These are phyloP conservation scores for Leccinellum rugosiceps DNA, from an alignment of 768 basidiomycete species.

Conservation along the genomic window DNA sequence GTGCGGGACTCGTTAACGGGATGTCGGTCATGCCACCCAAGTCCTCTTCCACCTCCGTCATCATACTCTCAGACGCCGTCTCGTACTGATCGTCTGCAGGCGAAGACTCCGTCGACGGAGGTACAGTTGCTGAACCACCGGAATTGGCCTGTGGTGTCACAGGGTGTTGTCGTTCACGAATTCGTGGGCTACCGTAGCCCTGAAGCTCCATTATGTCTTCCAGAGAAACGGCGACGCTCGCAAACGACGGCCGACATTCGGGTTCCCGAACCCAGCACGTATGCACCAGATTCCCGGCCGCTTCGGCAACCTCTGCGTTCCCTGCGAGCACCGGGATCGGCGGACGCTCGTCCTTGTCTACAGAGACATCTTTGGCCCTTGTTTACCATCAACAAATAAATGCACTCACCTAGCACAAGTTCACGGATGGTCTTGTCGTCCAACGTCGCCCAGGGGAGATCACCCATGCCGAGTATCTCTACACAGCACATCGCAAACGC, in stretches of 20 bases:
- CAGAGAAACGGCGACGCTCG: constrained; percentile 43
- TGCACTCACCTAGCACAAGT: constrained; percentile 47
- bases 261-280: constrained; percentile 59
- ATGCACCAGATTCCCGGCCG: constrained; percentile 43
- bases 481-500: constrained; percentile 65
- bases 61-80: constrained; percentile 27
- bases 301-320: constrained; percentile 31
- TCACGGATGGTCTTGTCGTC: constrained; percentile 50
- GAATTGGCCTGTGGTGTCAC: background rate
- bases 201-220: constrained; percentile 42
- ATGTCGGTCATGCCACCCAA: constrained; percentile 16
- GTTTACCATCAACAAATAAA: background rate
- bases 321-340: constrained; percentile 38
- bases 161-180: background rate
- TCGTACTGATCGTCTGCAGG: constrained; percentile 26
- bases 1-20: constrained; percentile 16
- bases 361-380: background rate
- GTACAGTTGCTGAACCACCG: background rate
- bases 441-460: constrained; percentile 52
- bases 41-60: constrained; percentile 11
- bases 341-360: constrained; percentile 54
- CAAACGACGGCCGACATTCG: constrained; percentile 50
- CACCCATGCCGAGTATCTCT: constrained; percentile 61
- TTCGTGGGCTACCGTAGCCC: constrained; percentile 19
- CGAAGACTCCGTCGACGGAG: constrained; percentile 14